Evolutionary conservation across 2,329 filamentous ascomycete species (phyloP), one percentile per base, ranked within the genome.

Genomic region (Tolypocladium tropicale): DNA sequence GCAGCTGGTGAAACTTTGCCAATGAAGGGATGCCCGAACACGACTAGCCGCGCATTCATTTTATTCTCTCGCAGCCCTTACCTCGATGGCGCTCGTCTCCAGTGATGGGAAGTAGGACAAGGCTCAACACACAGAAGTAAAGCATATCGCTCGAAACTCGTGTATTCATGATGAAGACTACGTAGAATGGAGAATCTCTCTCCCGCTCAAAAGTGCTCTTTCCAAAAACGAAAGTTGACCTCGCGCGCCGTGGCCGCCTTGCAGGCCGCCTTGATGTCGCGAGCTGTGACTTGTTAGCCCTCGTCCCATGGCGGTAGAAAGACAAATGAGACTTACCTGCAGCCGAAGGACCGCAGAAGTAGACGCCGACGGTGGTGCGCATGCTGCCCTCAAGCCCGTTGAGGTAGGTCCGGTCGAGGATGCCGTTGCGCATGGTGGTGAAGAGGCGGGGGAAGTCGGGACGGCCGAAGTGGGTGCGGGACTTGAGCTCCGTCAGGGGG

Each of bases 221-320:
- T 99, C 94, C 94, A 99, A 78, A 99, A 99, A 65, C 90, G 89
- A 77, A 97, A 99, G 66, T 86, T 83, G 56, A 99, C 90, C 63
- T 95, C 89, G 60, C 82, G 82, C 39, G 82, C 84, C 14, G 84
- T 89, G 18, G 87, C 86, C 54, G 77, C 71, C 67, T 87, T 88
- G 62, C 89, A 88, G 18, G 93, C 92, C 68, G 84, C 83, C 72
- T 89, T 87, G 69, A 99, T 96, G 65, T 90, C 84, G 62, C 91
- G 82, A 7, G 93, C 93, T 74, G 81, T 77, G 18, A 49, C 52
- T 52, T 12, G 68, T 79, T 68, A 78, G 73, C 52, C 14, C 5
- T 2, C 12, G 7, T 43, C 6, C 7, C 5, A 46, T 23, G 32
- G 23, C 1, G 11, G 6, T 28, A n/a, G 2, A 33, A 3, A 48